Evolutionary conservation across 2,329 filamentous ascomycete genomes (phyloP).

Genomic region (Fusarium keratoplasticum): DNA sequence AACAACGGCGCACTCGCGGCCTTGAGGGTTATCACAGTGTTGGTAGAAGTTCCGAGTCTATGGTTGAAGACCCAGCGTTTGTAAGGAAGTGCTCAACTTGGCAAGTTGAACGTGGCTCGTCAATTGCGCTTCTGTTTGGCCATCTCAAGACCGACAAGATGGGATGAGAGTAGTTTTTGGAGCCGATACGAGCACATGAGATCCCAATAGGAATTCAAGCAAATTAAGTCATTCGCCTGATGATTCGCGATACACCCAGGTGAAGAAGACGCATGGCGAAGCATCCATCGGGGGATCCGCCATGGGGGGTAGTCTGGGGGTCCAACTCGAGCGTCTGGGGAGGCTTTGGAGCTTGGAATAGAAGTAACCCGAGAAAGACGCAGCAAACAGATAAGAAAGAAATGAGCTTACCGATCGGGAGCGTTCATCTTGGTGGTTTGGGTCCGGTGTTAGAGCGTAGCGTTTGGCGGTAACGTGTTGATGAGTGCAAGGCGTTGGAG

Average conservation of each 20-base stretch:
- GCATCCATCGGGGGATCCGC: background rate
- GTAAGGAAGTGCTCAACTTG: background rate
- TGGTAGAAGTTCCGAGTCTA: background rate
- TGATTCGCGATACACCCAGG: background rate
- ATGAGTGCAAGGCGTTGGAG: constrained; percentile 15
- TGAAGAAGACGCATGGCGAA: background rate
- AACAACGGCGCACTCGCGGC: background rate
- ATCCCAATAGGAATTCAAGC: background rate
- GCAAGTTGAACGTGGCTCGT: background rate
- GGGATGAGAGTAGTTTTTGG: background rate
- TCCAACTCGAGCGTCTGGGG: background rate
- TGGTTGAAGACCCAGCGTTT: background rate
- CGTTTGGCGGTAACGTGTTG: constrained; percentile 37
- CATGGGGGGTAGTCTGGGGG: background rate
- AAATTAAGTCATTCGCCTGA: background rate
- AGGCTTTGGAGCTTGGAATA: background rate
- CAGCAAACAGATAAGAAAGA: background rate
- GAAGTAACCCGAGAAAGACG: background rate
- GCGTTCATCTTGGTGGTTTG: constrained; percentile 61
- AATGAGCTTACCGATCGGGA: constrained; percentile 62
- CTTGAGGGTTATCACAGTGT: background rate
- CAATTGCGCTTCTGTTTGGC: background rate
- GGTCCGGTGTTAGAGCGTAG: background rate
- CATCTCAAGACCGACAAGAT: background rate
- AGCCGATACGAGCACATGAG: background rate